These are phyloP conservation scores for Pterulicium gracile DNA, from an alignment of 1,284 basidiomycete genomes.

Conservation along the genomic window DNA sequence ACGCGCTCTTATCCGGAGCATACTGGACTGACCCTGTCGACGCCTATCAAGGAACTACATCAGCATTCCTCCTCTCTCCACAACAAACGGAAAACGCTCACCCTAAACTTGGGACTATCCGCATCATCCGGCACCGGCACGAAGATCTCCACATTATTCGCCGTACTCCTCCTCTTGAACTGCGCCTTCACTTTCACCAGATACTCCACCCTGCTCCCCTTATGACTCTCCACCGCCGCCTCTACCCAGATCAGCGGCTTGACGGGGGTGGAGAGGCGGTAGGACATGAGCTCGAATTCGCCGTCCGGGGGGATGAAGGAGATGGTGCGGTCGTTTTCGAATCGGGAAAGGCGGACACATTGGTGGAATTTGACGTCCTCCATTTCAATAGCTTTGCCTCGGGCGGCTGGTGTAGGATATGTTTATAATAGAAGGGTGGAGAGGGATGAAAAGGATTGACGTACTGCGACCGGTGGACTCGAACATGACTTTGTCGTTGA, in stretches of 20 bases:
- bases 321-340: constrained; percentile 98
- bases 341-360: constrained; percentile 97
- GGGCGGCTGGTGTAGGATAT: constrained; percentile 50
- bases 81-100: no score
- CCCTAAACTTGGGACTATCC: constrained; percentile 94
- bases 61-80: no score
- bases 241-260: constrained; percentile 99
- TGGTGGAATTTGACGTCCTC: constrained; percentile 99
- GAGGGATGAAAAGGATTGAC: constrained; percentile 18
- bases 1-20: constrained; percentile 90
- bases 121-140: constrained; percentile 98
- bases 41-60: constrained; percentile 35
- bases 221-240: constrained; percentile 91
- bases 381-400: constrained; percentile 99
- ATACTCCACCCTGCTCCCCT: constrained; percentile 91
- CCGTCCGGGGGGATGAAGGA: constrained; percentile 99
- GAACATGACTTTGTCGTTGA: constrained; percentile 99
- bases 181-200: constrained; percentile 98
- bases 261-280: constrained; percentile 90
- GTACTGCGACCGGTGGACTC: constrained; percentile 90
- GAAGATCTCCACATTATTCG: constrained; percentile 98
- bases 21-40: constrained; percentile 90
- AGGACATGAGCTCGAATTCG: constrained; percentile 98
- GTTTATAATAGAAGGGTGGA: constrained; percentile 4
- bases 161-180: constrained; percentile 93